Base-by-base conservation (phyloP, 2,329 filamentous ascomycete genomes). In the Chrysoporthe austroafricana region DNA sequence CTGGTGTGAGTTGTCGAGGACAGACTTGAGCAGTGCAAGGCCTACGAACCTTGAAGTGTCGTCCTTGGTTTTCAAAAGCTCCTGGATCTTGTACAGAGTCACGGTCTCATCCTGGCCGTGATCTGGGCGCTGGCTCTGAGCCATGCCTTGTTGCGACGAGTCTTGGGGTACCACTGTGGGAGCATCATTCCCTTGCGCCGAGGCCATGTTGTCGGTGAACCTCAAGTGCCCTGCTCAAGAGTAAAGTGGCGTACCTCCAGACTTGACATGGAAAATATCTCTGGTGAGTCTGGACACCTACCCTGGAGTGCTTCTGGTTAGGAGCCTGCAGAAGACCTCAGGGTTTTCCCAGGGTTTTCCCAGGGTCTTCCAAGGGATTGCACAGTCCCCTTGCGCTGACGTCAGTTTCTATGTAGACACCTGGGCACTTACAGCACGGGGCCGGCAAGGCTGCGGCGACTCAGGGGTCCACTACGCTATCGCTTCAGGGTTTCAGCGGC, bases 11-110 rank as follows among this genome's bases (percentile, higher is more conserved):
- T 86, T 88, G 76, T 91, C 88, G 43, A 92, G 81, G 14, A 90
- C 78, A n/a, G 87, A 86, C 73, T 88, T 90, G 62, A 91, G 81
- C 32, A 91, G 81, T 1, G 88, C 87, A 32, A 92, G 80, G 8
- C 88, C 90, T 50, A 91, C 88, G 71, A 92, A 91, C 73, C 87
- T 84, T 26, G 88, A 86, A 0, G 90, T 91, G 74, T 92, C 89
- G 74, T 91, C 85, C 69, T 87, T 88, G 64, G 85, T 77, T 64
- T 80, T 79, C 44, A 92, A 82, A 2, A 91, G 81, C 1, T 79
- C 73, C 70, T 86, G 80, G 64, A 90, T 84, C 72, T 85, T 85
- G 62, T 83, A 77, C 46, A 58, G 13, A 2, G 56, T 57, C 32
- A 57, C 36, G 4, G 54, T 42, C 16, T 34, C 34, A 18, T 54